These are phyloP conservation scores for Fusarium agapanthi DNA, from an alignment of 2,329 filamentous ascomycete genomes.

Conservation along the genomic window DNA sequence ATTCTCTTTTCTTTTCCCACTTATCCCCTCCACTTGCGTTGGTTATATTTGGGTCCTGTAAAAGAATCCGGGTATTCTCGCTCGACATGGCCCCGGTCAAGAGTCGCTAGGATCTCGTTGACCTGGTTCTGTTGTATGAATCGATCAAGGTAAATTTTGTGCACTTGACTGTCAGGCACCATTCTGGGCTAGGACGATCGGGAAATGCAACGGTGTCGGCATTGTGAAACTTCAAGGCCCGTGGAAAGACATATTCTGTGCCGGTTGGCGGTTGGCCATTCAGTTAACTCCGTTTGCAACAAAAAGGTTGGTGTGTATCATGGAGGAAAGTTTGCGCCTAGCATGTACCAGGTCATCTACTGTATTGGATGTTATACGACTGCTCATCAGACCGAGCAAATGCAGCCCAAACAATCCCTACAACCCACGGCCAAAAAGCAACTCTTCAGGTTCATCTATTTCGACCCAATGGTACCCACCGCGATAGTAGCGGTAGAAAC, in stretches of 20 bases:
- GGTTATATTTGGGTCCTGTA: background rate
- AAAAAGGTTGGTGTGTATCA: conserved; percentile 5
- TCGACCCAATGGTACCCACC: conserved; percentile 26
- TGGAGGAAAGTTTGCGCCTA: conserved; percentile 10
- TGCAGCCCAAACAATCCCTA: conserved; percentile 20
- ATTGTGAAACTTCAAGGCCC: conserved; percentile 17
- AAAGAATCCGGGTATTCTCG: background rate
- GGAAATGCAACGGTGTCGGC: conserved; percentile 4
- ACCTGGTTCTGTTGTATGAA: background rate
- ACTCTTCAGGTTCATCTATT: conserved; percentile 14
- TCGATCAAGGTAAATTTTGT: background rate
- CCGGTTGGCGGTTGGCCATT: background rate
- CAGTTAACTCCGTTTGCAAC: background rate
- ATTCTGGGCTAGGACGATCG: conserved; percentile 15
- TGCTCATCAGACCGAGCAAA: background rate
- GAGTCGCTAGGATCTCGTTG: background rate
- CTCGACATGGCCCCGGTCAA: background rate
- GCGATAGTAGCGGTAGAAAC: conserved; percentile 8
- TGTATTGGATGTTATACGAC: conserved; percentile 13
- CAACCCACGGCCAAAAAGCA: conserved; percentile 22
- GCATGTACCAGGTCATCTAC: background rate
- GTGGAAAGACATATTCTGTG: background rate
- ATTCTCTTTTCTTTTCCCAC: conserved; percentile 3
- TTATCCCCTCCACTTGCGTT: background rate
- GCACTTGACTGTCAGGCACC: background rate